phyloP scores from a whole-genome alignment of 2,329 filamentous ascomycete genomes.

The Pezicula neosporulosa region DNA sequence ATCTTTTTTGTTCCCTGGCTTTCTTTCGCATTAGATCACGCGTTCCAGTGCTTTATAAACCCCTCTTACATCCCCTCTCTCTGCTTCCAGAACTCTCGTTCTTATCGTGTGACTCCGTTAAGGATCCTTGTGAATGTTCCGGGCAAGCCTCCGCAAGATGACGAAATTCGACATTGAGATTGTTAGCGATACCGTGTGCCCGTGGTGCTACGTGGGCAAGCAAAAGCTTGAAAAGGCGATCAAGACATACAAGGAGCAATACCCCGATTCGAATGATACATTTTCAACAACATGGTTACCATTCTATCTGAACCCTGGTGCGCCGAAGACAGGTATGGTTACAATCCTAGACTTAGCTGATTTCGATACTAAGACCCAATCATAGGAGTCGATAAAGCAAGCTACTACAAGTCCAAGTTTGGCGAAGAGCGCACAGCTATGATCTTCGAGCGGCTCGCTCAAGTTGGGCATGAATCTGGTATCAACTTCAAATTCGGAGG shows the following conservation, averaged over 20 bases:
- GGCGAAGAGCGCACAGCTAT: slow-evolving; percentile 55
- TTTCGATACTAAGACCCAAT: neutral
- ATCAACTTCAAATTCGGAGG: slow-evolving; percentile 72
- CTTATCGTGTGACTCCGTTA: neutral
- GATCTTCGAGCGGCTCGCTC: slow-evolving; percentile 54
- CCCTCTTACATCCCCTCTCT: neutral
- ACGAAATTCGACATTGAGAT: slow-evolving; percentile 73
- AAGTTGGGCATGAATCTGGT: slow-evolving; percentile 60
- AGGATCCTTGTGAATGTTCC: slow-evolving; percentile 14
- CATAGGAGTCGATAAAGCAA: slow-evolving; percentile 47
- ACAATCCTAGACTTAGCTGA: slow-evolving; percentile 23
- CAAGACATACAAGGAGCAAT: slow-evolving; percentile 54
- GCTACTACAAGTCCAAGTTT: slow-evolving; percentile 60
- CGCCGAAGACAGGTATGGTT: slow-evolving; percentile 45
- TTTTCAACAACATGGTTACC: slow-evolving; percentile 74
- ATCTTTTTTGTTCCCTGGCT: slow-evolving; percentile 3
- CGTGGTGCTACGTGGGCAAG: slow-evolving; percentile 78
- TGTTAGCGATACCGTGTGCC: slow-evolving; percentile 80
- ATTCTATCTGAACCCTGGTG: slow-evolving; percentile 73
- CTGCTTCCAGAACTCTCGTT: neutral
- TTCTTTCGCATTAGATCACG: neutral
- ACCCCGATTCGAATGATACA: slow-evolving; percentile 61
- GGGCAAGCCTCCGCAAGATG: slow-evolving; percentile 45
- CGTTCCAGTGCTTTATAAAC: neutral
- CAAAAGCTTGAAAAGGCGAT: slow-evolving; percentile 73